phyloP scores from a whole-genome alignment of 2,329 filamentous ascomycete genomes.

The Aotearoamyces nothofagi region DNA sequence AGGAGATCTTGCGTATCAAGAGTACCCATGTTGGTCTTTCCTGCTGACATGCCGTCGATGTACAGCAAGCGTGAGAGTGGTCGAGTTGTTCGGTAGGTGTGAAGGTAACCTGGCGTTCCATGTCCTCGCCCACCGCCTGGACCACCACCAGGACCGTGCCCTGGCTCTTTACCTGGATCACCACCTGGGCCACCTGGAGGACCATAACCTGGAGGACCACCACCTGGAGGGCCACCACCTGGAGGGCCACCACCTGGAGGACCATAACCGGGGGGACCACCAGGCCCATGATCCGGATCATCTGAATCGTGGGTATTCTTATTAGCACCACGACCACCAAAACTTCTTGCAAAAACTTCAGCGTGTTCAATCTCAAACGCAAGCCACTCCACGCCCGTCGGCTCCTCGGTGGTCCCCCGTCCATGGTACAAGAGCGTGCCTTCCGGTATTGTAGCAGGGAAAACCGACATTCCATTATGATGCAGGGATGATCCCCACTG shows the following conservation, averaged over 20 bases:
- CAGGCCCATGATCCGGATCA: background rate
- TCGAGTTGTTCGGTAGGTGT: conserved; percentile 45
- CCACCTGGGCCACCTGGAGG: background rate
- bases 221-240: too few relatives aligned
- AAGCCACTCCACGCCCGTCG: conserved; percentile 49
- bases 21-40: conserved; percentile 48
- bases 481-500: conserved; percentile 61
- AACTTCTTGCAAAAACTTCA: conserved; percentile 48
- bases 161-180: too few relatives aligned
- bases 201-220: too few relatives aligned
- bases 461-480: conserved; percentile 64
- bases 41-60: conserved; percentile 55
- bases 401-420: conserved; percentile 24
- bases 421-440: conserved; percentile 58
- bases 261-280: too few relatives aligned
- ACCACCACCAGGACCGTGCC: too few relatives aligned
- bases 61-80: conserved; percentile 46
- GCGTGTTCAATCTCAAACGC: conserved; percentile 68
- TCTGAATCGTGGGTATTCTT: background rate
- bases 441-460: conserved; percentile 46
- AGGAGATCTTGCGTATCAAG: conserved; percentile 52
- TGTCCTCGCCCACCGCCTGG: too few relatives aligned
- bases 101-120: conserved; percentile 47
- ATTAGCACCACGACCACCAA: conserved; percentile 6
- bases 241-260: too few relatives aligned